A percentile compares a stretch with the other conserved stretches of the same genome.
phyloP scores from a whole-genome alignment of 75 land plant species.

The Isoetes taiwanensis region DNA sequence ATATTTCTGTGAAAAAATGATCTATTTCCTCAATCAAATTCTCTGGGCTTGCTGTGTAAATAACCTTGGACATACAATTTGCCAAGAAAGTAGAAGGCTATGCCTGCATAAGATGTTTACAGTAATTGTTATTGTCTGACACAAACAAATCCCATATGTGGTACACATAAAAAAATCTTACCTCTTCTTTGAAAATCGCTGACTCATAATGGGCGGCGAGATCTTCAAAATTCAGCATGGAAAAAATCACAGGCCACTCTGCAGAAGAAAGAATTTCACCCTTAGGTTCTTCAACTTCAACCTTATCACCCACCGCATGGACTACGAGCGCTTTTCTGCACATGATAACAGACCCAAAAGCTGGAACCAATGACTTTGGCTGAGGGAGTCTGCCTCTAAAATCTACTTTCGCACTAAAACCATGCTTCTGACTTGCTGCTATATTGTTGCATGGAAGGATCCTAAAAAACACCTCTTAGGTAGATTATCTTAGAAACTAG shows the following conservation, averaged over 20 bases:
- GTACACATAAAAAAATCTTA: background rate
- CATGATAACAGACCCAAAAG: no score
- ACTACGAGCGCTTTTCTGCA: no score
- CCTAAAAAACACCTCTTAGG: no score
- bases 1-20: slow-evolving; percentile 25
- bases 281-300: no score
- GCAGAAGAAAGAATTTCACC: slow-evolving; percentile 48
- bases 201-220: slow-evolving; percentile 42
- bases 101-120: slow-evolving; percentile 23
- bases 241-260: slow-evolving; percentile 73
- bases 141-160: background rate
- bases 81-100: slow-evolving; percentile 38
- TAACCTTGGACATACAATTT: slow-evolving; percentile 49
- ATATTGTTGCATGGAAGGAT: no score
- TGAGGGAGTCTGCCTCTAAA: no score
- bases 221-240: slow-evolving; percentile 55
- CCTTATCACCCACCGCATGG: no score
- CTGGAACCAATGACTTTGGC: no score
- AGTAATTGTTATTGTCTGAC: background rate
- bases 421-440: no score
- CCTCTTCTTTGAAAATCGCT: slow-evolving; percentile 40
- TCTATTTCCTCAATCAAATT: slow-evolving; percentile 43
- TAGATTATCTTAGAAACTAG: no score
- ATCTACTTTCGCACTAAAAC: no score
- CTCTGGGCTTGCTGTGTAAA: slow-evolving; percentile 33